Base-by-base conservation (phyloP, 306 rosid genomes). In the Lupinus albus region DNA sequence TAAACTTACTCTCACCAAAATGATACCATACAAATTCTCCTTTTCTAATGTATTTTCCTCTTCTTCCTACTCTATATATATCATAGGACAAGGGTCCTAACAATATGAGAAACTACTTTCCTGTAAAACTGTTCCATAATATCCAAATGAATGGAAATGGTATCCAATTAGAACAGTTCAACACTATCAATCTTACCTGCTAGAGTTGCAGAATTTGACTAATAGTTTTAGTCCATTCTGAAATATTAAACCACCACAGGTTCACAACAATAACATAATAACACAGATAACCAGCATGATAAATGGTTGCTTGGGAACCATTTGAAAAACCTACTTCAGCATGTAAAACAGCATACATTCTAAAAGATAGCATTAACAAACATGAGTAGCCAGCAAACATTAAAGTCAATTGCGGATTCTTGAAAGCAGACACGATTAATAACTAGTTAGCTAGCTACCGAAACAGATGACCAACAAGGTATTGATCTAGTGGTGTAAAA, bases 171-270 rank as follows among this genome's bases (percentile, higher is more conserved):
- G 30, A 12, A 68, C 46, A 61, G 45, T 39, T 36, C 30, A 44
- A 15, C 47, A 45, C 58, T 32, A 6, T 28, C 18, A 50, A 60
- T 71, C 15, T 36, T 38, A 59, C 16, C 68, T 17, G 16, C 39
- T 21, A 59, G n/a, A 59, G n/a, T 28, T 16, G 45, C 11, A 56
- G 18, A 56, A 15, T 56, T 30, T 10, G 16, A 11, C 11, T 25
- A 21, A 41, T 25, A 25, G 46, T 9, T 41, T 41, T 1, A 47
- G 32, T 7, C 18, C 7, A 50, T 17, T 50, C 33, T 17, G 4
- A 35, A 16, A 65, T 67, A 52, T 25, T 59, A 16, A 20, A 25
- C 39, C 54, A 70, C n/a, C 35, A 53, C 36, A 32, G 45, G 4
- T 61, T 53, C 1, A 4, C 48, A 41, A 13, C 55, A 61, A 53